phyloP scores from a whole-genome alignment of 1,284 basidiomycete genomes.

The Schizopora paradoxa region DNA sequence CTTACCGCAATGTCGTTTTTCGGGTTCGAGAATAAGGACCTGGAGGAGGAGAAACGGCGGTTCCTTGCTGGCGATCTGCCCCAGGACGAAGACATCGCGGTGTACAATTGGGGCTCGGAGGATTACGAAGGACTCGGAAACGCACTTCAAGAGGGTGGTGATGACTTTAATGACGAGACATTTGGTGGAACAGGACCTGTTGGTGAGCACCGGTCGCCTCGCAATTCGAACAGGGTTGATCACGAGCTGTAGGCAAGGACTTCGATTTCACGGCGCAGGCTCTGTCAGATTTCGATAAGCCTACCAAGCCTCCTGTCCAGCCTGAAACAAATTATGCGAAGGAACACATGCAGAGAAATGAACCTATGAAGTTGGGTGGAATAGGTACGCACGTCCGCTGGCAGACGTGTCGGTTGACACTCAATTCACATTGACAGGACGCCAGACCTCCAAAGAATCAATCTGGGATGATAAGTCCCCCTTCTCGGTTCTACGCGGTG shows the following conservation, averaged over 20 bases:
- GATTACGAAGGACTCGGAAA: conserved; percentile 88
- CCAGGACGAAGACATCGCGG: conserved; percentile 73
- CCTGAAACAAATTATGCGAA: neutral
- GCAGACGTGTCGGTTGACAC: conserved; percentile 1
- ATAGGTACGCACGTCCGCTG: neutral
- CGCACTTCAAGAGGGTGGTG: conserved; percentile 80
- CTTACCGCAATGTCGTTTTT: conserved; percentile 85
- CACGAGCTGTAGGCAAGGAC: conserved; percentile 64
- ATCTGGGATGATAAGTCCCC: conserved; percentile 77
- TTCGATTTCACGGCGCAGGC: conserved; percentile 78
- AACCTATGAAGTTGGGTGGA: neutral
- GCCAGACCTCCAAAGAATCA: conserved; percentile 53
- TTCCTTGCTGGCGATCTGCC: conserved; percentile 47
- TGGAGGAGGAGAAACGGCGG: conserved; percentile 56
- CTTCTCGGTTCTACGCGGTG: conserved; percentile 51
- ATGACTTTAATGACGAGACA: conserved; percentile 94
- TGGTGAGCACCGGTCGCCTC: conserved; percentile 43
- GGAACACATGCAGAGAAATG: conserved; percentile 10
- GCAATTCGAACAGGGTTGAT: neutral
- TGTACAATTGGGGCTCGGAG: conserved; percentile 87
- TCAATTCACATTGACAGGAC: conserved; percentile 18
- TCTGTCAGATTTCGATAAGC: conserved; percentile 31
- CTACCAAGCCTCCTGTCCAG: conserved; percentile 5
- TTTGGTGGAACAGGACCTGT: conserved; percentile 72
- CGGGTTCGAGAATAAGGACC: conserved; percentile 60